phyloP scores from a whole-genome alignment of 805 yeast species.

The Teunomyces lycoperdinae region DNA sequence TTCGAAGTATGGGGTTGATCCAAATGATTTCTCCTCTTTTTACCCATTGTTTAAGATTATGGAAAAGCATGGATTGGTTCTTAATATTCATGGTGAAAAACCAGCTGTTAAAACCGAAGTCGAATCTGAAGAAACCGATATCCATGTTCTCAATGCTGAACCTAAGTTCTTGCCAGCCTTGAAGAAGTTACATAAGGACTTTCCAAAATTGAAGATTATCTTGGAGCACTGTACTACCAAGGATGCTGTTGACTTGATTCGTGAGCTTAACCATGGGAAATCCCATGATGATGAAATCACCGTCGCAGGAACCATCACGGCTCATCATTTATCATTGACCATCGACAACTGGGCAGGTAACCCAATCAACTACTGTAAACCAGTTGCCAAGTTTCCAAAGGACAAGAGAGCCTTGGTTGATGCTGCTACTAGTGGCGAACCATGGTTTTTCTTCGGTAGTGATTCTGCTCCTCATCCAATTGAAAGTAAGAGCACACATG shows the following conservation, averaged over 20 bases:
- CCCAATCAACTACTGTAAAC: slow-evolving; percentile 93
- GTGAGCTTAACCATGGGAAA: slow-evolving; percentile 52
- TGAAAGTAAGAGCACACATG: slow-evolving; percentile 68
- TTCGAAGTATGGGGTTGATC: slow-evolving; percentile 87
- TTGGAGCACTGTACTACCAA: slow-evolving; percentile 94
- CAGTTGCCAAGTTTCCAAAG: slow-evolving; percentile 89
- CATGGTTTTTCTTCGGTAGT: slow-evolving; percentile 93
- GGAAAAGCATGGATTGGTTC: slow-evolving; percentile 72
- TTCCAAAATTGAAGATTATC: slow-evolving; percentile 83
- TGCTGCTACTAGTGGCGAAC: slow-evolving; percentile 90
- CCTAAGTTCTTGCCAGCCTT: slow-evolving; percentile 89
- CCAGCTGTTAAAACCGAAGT: slow-evolving; percentile 57
- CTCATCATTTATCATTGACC: slow-evolving; percentile 87
- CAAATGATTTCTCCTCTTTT: slow-evolving; percentile 83
- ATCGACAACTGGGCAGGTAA: slow-evolving; percentile 97
- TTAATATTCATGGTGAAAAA: slow-evolving; percentile 94
- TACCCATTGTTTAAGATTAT: slow-evolving; percentile 88
- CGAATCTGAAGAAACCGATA: slow-evolving; percentile 50
- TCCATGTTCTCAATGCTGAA: slow-evolving; percentile 93
- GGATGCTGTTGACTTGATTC: slow-evolving; percentile 79
- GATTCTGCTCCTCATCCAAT: slow-evolving; percentile 98
- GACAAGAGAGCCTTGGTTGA: slow-evolving; percentile 77
- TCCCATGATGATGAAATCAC: slow-evolving; percentile 34
- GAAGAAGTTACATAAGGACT: slow-evolving; percentile 68
- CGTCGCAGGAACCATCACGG: slow-evolving; percentile 93